phyloP scores from a whole-genome alignment of 805 yeast genomes.

The Metschnikowia henanensis region DNA sequence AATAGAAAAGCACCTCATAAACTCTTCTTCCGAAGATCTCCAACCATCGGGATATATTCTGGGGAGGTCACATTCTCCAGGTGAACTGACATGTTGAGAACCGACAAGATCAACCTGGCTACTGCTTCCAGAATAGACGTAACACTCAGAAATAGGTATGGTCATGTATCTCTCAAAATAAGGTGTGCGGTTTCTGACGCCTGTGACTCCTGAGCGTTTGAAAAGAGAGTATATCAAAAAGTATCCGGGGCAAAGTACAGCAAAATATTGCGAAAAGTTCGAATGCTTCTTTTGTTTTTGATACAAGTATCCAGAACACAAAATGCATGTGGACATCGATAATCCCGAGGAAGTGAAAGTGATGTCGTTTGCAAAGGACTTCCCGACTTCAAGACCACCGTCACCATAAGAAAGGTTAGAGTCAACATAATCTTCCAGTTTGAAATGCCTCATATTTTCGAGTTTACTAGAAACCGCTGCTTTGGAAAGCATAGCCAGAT shows the following conservation, averaged over 20 bases:
- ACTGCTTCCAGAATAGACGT: conserved; percentile 69
- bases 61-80: conserved; percentile 63
- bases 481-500: conserved; percentile 41
- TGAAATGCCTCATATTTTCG: conserved; percentile 46
- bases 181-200: conserved; percentile 44
- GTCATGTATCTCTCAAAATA: conserved; percentile 55
- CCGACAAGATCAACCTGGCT: conserved; percentile 57
- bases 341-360: conserved; percentile 56
- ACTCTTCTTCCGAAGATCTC: conserved; percentile 76
- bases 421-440: conserved; percentile 57
- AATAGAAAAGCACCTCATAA: conserved; percentile 73
- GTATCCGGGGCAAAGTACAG: conserved; percentile 69
- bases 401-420: conserved; percentile 46
- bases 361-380: conserved; percentile 50
- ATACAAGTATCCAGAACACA: conserved; percentile 65
- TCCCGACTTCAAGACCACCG: conserved; percentile 16
- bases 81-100: conserved; percentile 44
- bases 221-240: conserved; percentile 56
- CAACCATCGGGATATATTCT: conserved; percentile 81
- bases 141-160: conserved; percentile 65
- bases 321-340: conserved; percentile 58
- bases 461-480: conserved; percentile 38
- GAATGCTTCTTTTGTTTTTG: conserved; percentile 71
- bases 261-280: conserved; percentile 59
- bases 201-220: conserved; percentile 46